Evolutionary conservation across 2,329 filamentous ascomycete genomes (phyloP).

Genomic region (Ophiostoma australiae): DNA sequence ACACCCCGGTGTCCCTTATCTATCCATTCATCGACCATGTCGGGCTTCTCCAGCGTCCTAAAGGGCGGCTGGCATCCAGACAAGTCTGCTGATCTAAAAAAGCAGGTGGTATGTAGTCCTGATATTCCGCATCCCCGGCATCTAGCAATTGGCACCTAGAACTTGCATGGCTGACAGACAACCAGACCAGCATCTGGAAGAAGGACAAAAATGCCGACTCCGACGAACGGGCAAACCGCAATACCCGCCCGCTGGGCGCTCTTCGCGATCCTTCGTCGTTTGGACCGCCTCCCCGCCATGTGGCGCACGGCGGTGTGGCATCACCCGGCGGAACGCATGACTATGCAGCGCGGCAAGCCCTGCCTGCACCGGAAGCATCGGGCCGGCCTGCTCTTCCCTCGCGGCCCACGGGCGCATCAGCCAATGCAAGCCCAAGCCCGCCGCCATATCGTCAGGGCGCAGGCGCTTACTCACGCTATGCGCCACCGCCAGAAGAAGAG

Average conservation of each 20-base stretch:
- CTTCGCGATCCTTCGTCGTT: conserved; percentile 74
- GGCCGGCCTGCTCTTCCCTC: conserved; percentile 16
- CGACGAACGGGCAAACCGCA: conserved; percentile 34
- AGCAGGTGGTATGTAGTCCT: conserved; percentile 42
- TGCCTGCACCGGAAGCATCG: conserved; percentile 23
- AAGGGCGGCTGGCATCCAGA: conserved; percentile 47
- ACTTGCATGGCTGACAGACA: background rate
- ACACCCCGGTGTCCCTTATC: conserved; percentile 14
- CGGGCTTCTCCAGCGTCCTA: conserved; percentile 35
- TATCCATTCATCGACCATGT: conserved; percentile 34
- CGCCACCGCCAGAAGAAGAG: conserved; percentile 33
- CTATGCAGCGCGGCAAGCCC: conserved; percentile 30
- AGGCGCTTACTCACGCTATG: conserved; percentile 23
- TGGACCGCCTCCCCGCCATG: conserved; percentile 71
- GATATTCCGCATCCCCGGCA: background rate
- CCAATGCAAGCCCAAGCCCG: background rate
- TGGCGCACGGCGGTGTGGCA: conserved; percentile 28
- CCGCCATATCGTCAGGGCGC: conserved; percentile 9
- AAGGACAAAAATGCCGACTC: conserved; percentile 33
- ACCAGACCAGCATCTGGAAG: conserved; percentile 29
- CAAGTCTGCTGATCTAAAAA: conserved; percentile 41
- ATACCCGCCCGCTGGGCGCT: conserved; percentile 58
- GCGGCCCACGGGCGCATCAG: conserved; percentile 15
- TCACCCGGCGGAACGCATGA: conserved; percentile 21
- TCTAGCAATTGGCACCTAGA: no score